Percentiles rank a stretch among this genome's conserved stretches.
These are phyloP conservation scores for Pachysandra terminalis DNA, from an alignment of 164 flowering plant genomes.

Conservation along the genomic window DNA sequence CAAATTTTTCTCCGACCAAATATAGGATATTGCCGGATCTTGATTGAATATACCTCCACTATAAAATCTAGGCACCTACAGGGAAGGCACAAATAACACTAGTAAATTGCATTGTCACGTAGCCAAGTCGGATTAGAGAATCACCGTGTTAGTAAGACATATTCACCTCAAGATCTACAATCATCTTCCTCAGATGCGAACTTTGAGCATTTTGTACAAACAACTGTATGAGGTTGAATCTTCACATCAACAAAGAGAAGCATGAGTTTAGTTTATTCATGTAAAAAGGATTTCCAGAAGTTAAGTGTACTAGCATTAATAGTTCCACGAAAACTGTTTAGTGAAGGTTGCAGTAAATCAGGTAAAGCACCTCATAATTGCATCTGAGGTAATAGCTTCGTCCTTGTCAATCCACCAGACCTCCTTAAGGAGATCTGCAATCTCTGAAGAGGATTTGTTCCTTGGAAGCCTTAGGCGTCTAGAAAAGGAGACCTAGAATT, in stretches of 20 bases:
- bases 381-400: slow-evolving; percentile 63
- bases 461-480: slow-evolving; percentile 79
- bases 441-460: slow-evolving; percentile 35
- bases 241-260: slow-evolving; percentile 28
- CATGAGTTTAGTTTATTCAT: slow-evolving; percentile 1
- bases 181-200: slow-evolving; percentile 70
- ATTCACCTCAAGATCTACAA: slow-evolving; percentile 89
- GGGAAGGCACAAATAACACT: slow-evolving; percentile 7
- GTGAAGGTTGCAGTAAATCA: neutral
- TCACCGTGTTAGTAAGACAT: neutral
- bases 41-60: slow-evolving; percentile 81
- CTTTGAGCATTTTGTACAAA: slow-evolving; percentile 53
- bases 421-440: slow-evolving; percentile 43
- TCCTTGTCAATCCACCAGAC: slow-evolving; percentile 92
- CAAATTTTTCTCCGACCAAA: slow-evolving; percentile 74
- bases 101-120: neutral
- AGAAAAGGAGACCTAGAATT: slow-evolving; percentile 64
- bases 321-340: neutral
- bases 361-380: slow-evolving; percentile 68
- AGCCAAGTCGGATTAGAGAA: neutral
- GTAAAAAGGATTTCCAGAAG: neutral
- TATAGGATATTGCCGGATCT: slow-evolving; percentile 91
- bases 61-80: slow-evolving; percentile 91
- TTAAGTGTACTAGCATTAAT: neutral
- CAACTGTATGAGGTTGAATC: slow-evolving; percentile 83